phyloP scores from a whole-genome alignment of 148 eudicot species.

The Arbutus unedo region DNA sequence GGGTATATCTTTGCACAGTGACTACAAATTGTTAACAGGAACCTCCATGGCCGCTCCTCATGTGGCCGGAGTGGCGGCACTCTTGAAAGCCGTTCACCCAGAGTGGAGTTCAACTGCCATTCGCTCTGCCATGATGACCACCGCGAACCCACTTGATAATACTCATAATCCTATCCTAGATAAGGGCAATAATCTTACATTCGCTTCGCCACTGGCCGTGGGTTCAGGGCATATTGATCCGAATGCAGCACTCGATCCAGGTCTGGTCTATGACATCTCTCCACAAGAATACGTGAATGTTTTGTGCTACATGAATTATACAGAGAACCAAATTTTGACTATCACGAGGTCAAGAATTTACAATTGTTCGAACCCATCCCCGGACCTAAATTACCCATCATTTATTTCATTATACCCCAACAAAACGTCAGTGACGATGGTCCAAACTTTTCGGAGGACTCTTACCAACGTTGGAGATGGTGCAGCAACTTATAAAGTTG shows the following conservation, averaged over 20 bases:
- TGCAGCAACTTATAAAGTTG: background rate
- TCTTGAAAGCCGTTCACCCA: conserved; percentile 13
- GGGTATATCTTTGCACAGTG: background rate
- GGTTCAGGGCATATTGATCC: conserved; percentile 19
- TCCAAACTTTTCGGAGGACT: conserved; percentile 11
- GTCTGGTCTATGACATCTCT: conserved; percentile 8
- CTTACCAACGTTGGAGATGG: conserved; percentile 16
- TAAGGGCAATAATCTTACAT: background rate
- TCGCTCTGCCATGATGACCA: conserved; percentile 24
- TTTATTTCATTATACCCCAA: conserved; percentile 5
- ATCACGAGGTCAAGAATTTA: conserved; percentile 3
- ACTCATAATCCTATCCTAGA: background rate
- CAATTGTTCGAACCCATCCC: conserved; percentile 1
- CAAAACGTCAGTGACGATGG: background rate
- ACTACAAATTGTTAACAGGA: background rate
- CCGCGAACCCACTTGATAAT: conserved; percentile 20
- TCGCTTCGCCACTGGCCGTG: conserved; percentile 12
- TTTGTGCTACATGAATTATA: conserved; percentile 14
- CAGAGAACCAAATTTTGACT: background rate
- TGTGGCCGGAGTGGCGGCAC: conserved; percentile 18
- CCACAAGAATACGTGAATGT: conserved; percentile 16
- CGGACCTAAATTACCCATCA: conserved; percentile 18
- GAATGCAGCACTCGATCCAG: conserved; percentile 14
- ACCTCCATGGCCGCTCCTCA: conserved; percentile 16
- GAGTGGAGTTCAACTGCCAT: conserved; percentile 11